Percentiles rank a stretch among this genome's conserved stretches.
phyloP scores from a whole-genome alignment of 306 rosid species.

The Alnus rubra region DNA sequence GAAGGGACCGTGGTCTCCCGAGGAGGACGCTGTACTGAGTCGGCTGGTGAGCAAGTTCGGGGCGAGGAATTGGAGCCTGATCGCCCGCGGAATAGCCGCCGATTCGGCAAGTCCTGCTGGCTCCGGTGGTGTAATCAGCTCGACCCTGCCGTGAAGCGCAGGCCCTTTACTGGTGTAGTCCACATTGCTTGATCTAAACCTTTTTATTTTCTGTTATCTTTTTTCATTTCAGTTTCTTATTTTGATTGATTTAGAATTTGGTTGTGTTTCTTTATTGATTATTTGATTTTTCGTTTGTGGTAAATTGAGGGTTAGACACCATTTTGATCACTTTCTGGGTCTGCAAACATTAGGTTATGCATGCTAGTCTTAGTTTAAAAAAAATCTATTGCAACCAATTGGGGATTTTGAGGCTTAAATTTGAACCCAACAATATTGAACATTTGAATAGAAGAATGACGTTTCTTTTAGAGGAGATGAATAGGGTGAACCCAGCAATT shows the following conservation, averaged over 20 bases:
- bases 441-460: background rate
- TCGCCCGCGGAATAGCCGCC: conserved; percentile 81
- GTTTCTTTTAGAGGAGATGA: background rate
- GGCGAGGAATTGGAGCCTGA: conserved; percentile 88
- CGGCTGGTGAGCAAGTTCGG: conserved; percentile 87
- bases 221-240: background rate
- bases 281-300: background rate
- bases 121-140: conserved; percentile 98
- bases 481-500: background rate
- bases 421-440: background rate
- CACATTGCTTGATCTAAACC: background rate
- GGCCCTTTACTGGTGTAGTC: conserved; percentile 72
- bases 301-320: background rate
- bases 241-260: background rate
- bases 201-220: background rate
- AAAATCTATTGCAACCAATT: background rate
- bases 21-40: conserved; percentile 79
- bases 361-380: background rate
- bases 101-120: conserved; percentile 96
- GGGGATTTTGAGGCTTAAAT: background rate
- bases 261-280: conserved; percentile 5
- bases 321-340: background rate
- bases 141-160: conserved; percentile 90
- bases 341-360: background rate
- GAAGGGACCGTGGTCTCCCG: conserved; percentile 94